Conservation (phyloP, 176 grass and related monocot species). For the Cenchrus americanus region DNA sequence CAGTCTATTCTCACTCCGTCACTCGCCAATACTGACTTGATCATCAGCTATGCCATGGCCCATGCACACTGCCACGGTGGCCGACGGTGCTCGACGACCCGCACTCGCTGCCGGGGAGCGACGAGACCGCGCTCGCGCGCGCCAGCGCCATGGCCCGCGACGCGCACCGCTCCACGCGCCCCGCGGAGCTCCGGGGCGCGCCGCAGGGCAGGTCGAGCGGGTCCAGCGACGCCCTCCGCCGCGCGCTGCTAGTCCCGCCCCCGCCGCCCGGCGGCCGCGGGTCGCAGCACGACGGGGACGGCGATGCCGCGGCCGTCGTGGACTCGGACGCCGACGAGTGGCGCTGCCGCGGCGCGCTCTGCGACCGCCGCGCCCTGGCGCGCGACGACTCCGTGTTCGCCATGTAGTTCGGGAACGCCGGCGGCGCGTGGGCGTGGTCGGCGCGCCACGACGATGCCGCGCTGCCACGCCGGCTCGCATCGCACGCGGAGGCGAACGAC, state of each 20-base stretch:
- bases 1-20: background rate
- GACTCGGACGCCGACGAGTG: constrained; percentile 29
- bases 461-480: constrained; percentile 31
- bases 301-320: background rate
- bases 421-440: background rate
- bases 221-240: constrained; percentile 59
- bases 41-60: background rate
- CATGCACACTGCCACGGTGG: constrained; percentile 35
- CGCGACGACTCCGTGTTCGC: constrained; percentile 76
- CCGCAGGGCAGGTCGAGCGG: constrained; percentile 51
- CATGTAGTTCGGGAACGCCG: constrained; percentile 58
- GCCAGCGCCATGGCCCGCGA: constrained; percentile 38
- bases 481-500: constrained; percentile 45
- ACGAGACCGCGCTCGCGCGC: constrained; percentile 3
- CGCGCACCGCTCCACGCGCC: constrained; percentile 46
- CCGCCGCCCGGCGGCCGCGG: constrained; percentile 23
- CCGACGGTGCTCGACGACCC: constrained; percentile 63
- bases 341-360: constrained; percentile 71
- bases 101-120: constrained; percentile 61
- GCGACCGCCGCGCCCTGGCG: constrained; percentile 75
- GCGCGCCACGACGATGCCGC: background rate
- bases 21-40: background rate
- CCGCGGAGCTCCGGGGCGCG: constrained; percentile 9
- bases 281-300: constrained; percentile 47
- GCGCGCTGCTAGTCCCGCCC: background rate